Conservation (phyloP, 257 asterid genomes). For the Gardenia jasminoides region DNA sequence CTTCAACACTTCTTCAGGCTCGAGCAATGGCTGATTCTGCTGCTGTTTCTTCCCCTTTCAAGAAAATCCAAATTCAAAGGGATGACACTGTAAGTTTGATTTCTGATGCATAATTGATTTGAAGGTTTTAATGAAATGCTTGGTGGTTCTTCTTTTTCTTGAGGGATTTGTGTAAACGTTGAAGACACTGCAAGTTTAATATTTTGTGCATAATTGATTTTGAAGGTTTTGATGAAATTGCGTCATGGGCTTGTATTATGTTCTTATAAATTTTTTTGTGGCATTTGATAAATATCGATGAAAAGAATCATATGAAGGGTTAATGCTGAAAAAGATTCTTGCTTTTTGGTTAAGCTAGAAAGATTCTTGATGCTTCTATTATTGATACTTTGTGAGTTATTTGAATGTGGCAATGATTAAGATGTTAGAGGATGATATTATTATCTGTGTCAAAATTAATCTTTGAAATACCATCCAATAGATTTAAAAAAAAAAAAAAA, state of each 20-base stretch:
- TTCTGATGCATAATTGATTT: neutral
- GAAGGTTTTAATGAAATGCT: neutral
- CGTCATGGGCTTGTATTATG: neutral
- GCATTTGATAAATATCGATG: neutral
- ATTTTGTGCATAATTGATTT: neutral
- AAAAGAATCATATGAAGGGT: neutral
- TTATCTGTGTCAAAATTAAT: neutral
- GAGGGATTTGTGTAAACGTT: too few species aligned
- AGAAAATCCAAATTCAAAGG: slow-evolving; percentile 79
- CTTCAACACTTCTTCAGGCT: slow-evolving; percentile 30
- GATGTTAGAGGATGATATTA: neutral
- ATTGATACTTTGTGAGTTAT: too few species aligned
- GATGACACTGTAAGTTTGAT: slow-evolving; percentile 51
- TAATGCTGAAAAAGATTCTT: neutral
- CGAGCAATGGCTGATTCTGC: slow-evolving; percentile 76
- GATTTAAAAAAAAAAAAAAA: neutral
- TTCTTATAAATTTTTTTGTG: neutral
- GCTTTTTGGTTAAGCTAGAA: neutral
- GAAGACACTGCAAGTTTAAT: slow-evolving; percentile 51
- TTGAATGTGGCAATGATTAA: too few species aligned
- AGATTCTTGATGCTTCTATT: neutral
- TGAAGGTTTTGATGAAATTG: neutral
- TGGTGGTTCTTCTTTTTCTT: neutral
- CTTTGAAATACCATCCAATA: neutral
- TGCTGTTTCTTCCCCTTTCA: slow-evolving; percentile 60